Evolutionary conservation across 305 asterid species (phyloP).

Genomic region (Rubia occidens): DNA sequence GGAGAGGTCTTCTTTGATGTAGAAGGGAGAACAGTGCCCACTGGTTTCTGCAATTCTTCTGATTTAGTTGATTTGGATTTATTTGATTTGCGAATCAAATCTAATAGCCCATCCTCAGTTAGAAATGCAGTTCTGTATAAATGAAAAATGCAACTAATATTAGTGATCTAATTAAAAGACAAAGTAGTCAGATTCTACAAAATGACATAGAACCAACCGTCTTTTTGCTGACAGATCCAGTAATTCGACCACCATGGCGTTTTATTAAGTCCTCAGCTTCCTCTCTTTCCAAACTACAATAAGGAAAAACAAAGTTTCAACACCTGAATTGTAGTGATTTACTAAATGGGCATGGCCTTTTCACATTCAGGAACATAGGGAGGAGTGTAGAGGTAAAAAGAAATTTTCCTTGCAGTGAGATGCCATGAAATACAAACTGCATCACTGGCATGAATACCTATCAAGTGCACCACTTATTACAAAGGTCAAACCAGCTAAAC

Average conservation of each 20-base stretch:
- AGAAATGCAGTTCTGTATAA: constrained; percentile 58
- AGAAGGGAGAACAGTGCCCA: constrained; percentile 43
- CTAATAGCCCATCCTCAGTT: constrained; percentile 91
- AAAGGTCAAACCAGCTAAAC: constrained; percentile 87
- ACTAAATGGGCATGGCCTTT: constrained; percentile 1
- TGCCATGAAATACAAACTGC: constrained; percentile 7
- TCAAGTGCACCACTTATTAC: constrained; percentile 98
- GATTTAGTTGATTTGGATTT: constrained; percentile 35
- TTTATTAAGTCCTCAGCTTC: constrained; percentile 98
- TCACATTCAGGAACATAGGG: constrained; percentile 4
- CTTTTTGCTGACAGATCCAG: constrained; percentile 98
- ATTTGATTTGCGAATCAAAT: constrained; percentile 66
- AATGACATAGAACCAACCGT: constrained; percentile 53
- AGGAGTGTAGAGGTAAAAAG: background rate
- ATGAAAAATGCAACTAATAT: constrained; percentile 16
- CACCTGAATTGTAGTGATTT: constrained; percentile 6
- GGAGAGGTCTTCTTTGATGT: constrained; percentile 55
- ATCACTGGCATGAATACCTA: constrained; percentile 41
- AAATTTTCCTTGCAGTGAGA: background rate
- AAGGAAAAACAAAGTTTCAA: background rate
- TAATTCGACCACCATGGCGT: constrained; percentile 93
- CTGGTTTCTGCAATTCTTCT: constrained; percentile 38
- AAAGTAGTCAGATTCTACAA: constrained; percentile 14
- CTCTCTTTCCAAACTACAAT: constrained; percentile 93
- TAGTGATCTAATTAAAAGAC: constrained; percentile 15